Evolutionary conservation across 768 basidiomycete species (phyloP), one percentile per base, ranked within the genome.

Genomic region (Heimioporus sp.): DNA sequence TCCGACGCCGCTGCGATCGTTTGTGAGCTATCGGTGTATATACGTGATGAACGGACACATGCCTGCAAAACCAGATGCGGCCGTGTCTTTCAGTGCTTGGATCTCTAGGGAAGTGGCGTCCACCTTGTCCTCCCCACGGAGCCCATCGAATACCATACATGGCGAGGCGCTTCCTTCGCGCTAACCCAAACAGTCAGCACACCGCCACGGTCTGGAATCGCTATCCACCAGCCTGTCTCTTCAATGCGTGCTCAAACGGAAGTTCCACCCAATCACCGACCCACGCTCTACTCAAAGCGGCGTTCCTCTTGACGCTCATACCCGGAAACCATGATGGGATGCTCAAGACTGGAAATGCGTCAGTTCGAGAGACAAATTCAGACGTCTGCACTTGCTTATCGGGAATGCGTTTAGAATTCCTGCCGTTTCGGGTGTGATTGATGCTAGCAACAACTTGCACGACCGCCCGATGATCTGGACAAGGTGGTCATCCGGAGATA

Each of bases 261-360:
- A 16, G 11, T n/a, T 60, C 48, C 41, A 60, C 5, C 37, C 32
- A 17, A 8, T 21, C 6, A 31, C 17, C 21, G 56, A 11, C 4
- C 12, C 19, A 15, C 34, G 31, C 7, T 49, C 43, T 0, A 8
- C 13, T 2, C 24, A 24, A 24, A 24, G 34, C 41, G 31, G 48
- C 37, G 1, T 42, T 19, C 13, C 16, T 46, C 38, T 56, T 60
- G 9, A 52, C 56, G 5, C 49, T 46, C 53, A 59, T 60, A 0
- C 58, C 49, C 0, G 58, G 58, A 19, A 60, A 20, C 58, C 58
- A 59, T 1, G 49, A 45, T 1, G 56, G 50, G 24, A 24, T 24
- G 24, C 5, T 24, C 24, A 9, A 57, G 35, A n/a, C 36, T 2
- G 5, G 43, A 24, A n/a, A 56, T 54, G 55, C 4, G 20, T 10